These are phyloP conservation scores for Beta corolliflora DNA, from an alignment of 179 eudicot genomes.

Conservation along the genomic window DNA sequence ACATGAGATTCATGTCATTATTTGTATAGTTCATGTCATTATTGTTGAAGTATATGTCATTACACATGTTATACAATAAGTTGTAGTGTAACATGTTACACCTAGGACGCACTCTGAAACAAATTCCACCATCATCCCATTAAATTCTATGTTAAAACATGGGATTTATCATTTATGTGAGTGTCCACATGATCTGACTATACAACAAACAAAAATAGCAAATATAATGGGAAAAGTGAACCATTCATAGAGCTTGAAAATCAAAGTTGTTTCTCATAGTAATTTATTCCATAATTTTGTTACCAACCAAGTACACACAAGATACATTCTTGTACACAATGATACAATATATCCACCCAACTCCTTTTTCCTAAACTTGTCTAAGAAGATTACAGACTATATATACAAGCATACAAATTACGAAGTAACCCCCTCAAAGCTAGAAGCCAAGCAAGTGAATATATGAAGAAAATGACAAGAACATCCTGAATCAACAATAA, in stretches of 20 bases:
- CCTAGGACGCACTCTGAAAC: too few species aligned
- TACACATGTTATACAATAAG: too few species aligned
- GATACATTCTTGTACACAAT: conserved; percentile 2
- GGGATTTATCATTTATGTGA: background rate
- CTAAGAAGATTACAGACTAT: background rate
- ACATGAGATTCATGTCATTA: too few species aligned
- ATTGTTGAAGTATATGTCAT: too few species aligned
- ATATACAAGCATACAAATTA: background rate
- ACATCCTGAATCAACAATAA: background rate
- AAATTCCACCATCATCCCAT: too few species aligned
- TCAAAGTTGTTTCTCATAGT: background rate
- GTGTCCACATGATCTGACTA: background rate
- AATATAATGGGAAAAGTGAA: background rate
- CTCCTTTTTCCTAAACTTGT: background rate
- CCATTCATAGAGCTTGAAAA: background rate
- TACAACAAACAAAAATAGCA: background rate
- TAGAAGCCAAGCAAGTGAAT: conserved; percentile 5
- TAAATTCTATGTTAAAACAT: background rate
- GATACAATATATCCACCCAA: background rate
- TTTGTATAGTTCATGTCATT: too few species aligned
- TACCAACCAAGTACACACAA: background rate
- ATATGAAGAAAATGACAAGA: conserved; percentile 7
- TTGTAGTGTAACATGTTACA: too few species aligned
- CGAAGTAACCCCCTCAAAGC: background rate
- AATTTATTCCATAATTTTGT: background rate